These are phyloP conservation scores for Karstenula rhodostoma DNA, from an alignment of 2,329 filamentous ascomycete species.

Conservation along the genomic window DNA sequence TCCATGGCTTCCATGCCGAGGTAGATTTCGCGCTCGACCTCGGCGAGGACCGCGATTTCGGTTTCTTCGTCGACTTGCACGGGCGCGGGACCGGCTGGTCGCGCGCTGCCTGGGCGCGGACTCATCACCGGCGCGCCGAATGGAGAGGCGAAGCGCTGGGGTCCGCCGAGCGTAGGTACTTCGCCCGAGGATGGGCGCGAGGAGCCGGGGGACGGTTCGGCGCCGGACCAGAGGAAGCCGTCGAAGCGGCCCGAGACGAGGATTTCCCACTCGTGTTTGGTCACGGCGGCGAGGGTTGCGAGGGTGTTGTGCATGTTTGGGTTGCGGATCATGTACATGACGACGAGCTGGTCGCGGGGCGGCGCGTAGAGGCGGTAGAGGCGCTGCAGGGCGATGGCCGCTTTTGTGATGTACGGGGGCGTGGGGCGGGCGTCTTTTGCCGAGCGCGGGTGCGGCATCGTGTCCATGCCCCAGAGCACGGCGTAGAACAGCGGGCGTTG, in stretches of 20 bases:
- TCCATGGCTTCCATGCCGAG: slow-evolving; percentile 93
- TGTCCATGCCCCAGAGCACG: slow-evolving; percentile 69
- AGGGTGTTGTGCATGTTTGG: slow-evolving; percentile 84
- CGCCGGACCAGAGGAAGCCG: slow-evolving; percentile 93
- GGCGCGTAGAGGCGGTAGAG: slow-evolving; percentile 77
- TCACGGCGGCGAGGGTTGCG: slow-evolving; percentile 86
- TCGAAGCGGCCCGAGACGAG: slow-evolving; percentile 93
- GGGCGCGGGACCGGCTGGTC: slow-evolving; percentile 60
- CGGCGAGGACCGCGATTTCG: slow-evolving; percentile 87
- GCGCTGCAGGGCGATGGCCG: slow-evolving; percentile 80
- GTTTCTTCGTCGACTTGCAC: slow-evolving; percentile 94
- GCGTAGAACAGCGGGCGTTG: slow-evolving; percentile 85
- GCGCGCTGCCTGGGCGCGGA: slow-evolving; percentile 33
- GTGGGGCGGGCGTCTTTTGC: slow-evolving; percentile 71
- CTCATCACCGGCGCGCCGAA: slow-evolving; percentile 61
- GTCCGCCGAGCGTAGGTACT: slow-evolving; percentile 50
- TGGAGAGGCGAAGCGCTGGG: slow-evolving; percentile 53
- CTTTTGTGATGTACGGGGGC: slow-evolving; percentile 78
- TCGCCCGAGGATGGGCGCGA: slow-evolving; percentile 43
- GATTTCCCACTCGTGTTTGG: slow-evolving; percentile 94
- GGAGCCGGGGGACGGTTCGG: slow-evolving; percentile 64
- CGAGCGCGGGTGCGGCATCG: slow-evolving; percentile 64
- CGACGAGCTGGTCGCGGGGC: slow-evolving; percentile 85
- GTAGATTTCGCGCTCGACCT: slow-evolving; percentile 93
- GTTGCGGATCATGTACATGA: slow-evolving; percentile 86